Conservation (phyloP, 257 asterid species). For the Lantana camara region DNA sequence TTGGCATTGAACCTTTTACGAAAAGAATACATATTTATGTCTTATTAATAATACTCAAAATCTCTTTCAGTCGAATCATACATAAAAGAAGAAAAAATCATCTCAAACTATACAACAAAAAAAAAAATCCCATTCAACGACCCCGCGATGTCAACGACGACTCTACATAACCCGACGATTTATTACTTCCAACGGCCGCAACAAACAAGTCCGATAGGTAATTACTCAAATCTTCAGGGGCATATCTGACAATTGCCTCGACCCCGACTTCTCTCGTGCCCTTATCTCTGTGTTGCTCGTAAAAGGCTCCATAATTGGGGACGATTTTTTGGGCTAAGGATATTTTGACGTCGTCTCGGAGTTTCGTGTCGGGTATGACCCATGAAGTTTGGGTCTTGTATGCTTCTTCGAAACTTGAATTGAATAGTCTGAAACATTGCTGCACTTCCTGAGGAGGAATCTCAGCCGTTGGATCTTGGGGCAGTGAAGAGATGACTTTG, state of each 20-base stretch:
- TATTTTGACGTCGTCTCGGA: constrained; percentile 49
- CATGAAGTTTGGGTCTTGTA: constrained; percentile 52
- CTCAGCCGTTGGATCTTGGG: constrained; percentile 47
- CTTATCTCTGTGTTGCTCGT: constrained; percentile 32
- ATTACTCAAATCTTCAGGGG: constrained; percentile 77
- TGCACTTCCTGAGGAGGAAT: constrained; percentile 34
- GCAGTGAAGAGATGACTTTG: constrained; percentile 44
- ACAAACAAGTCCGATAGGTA: constrained; percentile 69
- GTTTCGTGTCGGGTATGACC: constrained; percentile 65
- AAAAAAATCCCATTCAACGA: constrained; percentile 31
- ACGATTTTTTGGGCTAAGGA: constrained; percentile 40
- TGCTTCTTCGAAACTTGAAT: constrained; percentile 50
- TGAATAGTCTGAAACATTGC: constrained; percentile 46
- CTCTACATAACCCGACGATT: constrained; percentile 15
- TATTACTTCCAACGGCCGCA: constrained; percentile 19
- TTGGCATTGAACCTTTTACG: too few species aligned
- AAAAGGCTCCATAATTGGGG: constrained; percentile 45
- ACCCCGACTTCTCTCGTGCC: constrained; percentile 20
- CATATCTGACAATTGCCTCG: constrained; percentile 60
- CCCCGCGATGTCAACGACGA: constrained; percentile 33
- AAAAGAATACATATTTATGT: too few species aligned
- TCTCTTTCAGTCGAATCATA: too few species aligned
- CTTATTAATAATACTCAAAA: too few species aligned
- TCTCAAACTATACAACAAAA: too few species aligned
- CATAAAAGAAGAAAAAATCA: too few species aligned